Evolutionary conservation across 1,284 basidiomycete species (phyloP).

Genomic region (Mycena citricolor): DNA sequence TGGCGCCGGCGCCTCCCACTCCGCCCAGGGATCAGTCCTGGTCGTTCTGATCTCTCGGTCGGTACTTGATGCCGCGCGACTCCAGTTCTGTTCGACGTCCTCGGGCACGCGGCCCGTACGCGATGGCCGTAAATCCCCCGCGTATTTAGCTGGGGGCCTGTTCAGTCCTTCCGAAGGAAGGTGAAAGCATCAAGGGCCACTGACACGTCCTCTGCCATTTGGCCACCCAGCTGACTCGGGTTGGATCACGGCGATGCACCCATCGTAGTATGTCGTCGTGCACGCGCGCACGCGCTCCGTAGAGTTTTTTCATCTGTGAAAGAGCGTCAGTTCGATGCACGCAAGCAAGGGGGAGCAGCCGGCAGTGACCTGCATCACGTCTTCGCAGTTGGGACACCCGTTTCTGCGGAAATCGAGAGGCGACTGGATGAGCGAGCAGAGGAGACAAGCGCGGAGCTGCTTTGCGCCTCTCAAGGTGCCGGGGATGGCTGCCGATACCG

Average conservation of each 20-base stretch:
- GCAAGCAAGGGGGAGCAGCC: neutral
- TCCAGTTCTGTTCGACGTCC: slow-evolving; percentile 82
- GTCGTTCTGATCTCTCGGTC: slow-evolving; percentile 74
- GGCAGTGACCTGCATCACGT: slow-evolving; percentile 72
- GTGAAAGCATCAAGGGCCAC: slow-evolving; percentile 32
- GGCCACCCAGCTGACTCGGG: slow-evolving; percentile 94
- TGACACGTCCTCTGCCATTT: slow-evolving; percentile 88
- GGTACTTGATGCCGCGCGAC: slow-evolving; percentile 75
- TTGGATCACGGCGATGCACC: slow-evolving; percentile 86
- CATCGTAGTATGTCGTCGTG: slow-evolving; percentile 95
- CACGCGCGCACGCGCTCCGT: slow-evolving; percentile 83
- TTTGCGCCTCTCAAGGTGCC: slow-evolving; percentile 47
- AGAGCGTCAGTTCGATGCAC: neutral
- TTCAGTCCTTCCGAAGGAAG: slow-evolving; percentile 6
- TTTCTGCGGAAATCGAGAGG: slow-evolving; percentile 81
- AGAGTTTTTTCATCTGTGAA: slow-evolving; percentile 82
- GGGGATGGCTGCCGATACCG: slow-evolving; percentile 17
- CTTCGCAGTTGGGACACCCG: slow-evolving; percentile 98
- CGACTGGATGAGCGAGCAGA: slow-evolving; percentile 89
- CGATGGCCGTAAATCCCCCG: slow-evolving; percentile 87
- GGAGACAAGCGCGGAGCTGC: slow-evolving; percentile 84
- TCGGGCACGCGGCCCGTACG: slow-evolving; percentile 86
- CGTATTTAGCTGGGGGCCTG: slow-evolving; percentile 69
- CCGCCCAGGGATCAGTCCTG: no score
- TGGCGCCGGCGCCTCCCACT: no score